Percentiles rank a stretch among this genome's conserved stretches.
Evolutionary conservation across 768 basidiomycete genomes (phyloP).

Genomic region (Dacryopinax spathularia): DNA sequence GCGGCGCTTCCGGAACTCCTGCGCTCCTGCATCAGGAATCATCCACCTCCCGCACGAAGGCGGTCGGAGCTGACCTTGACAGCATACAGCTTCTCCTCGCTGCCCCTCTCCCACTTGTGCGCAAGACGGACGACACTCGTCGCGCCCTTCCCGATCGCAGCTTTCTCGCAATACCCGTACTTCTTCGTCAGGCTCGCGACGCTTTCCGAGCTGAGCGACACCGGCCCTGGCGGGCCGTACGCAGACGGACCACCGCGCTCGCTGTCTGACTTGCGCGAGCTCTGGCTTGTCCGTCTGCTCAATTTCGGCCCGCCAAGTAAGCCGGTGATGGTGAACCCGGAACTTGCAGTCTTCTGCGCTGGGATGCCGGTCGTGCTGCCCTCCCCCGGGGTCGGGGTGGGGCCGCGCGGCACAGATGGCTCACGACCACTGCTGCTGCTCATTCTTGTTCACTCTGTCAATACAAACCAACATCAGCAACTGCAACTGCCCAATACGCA

Average conservation of each 20-base stretch:
- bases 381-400: no score
- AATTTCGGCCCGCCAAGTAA: constrained; percentile 69
- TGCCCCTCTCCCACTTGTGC: constrained; percentile 89
- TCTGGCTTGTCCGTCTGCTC: constrained; percentile 51
- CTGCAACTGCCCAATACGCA: no score
- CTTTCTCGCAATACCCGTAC: constrained; percentile 93
- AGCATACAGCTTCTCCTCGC: constrained; percentile 91
- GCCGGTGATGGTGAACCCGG: constrained; percentile 74
- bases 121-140: constrained; percentile 91
- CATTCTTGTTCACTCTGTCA: no score
- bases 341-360: constrained; percentile 30
- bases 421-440: background rate
- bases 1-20: constrained; percentile 96
- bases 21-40: background rate
- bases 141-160: constrained; percentile 96
- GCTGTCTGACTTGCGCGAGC: constrained; percentile 51
- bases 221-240: constrained; percentile 19
- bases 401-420: background rate
- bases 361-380: constrained; percentile 7
- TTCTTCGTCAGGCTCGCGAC: constrained; percentile 59
- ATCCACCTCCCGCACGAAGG: background rate
- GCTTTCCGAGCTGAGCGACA: constrained; percentile 40
- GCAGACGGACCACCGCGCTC: constrained; percentile 13
- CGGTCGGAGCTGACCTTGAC: constrained; percentile 57
- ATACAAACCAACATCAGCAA: no score